Base-by-base conservation (phyloP, 1,284 basidiomycete genomes). In the Ganoderma leucocontextum region DNA sequence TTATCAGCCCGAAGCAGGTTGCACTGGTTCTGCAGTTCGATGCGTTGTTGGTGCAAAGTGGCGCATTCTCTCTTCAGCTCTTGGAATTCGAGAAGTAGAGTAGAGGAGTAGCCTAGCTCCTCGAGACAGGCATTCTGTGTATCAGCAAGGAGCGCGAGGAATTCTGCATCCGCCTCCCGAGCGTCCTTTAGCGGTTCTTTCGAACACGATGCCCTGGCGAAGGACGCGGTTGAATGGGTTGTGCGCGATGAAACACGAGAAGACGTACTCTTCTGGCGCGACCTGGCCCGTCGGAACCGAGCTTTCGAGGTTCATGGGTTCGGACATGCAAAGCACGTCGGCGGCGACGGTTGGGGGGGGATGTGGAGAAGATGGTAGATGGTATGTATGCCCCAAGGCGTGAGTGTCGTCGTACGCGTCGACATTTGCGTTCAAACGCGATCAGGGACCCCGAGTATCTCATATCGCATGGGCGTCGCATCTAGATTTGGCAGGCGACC, bases 31-130 rank as follows among this genome's bases (percentile, higher is more conserved):
- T 83, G 74, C 25, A 83, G 66, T 10, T 79, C 72, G 52, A 77
- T 75, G 47, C 84, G 41, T 42, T 75, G 80, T 39, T 80, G 79
- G 6, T 76, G 68, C 67, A 87, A 78, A 15, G 80, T 77, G 35
- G 83, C 47, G 47, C 19, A 80, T 61, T 74, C 76, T 47, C 71
- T 73, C 57, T 83, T 74, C n/a, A 83, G 66, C 13, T 79, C 72
- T 42, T 78, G 76, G 49, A 85, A 44, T 41, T 75, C 80, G 42
- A 80, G 79, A 7, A 77, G 69, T 66, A 87, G 78, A 10, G 80
- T 78, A 35, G 83, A 13, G 2, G 58, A 39, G 74, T 84, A 85
- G n/a, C 85, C 82, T 22, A 86, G 79, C 70, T 87, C 87, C n/a
- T 79, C 70, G 55, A 86, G 77, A 72, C 82, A 85, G 10, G 81